A percentile compares a stretch with the other conserved stretches of the same genome.
These are phyloP conservation scores for Xylariomycetidae sp. DNA, from an alignment of 2,329 filamentous ascomycete species.

Conservation along the genomic window DNA sequence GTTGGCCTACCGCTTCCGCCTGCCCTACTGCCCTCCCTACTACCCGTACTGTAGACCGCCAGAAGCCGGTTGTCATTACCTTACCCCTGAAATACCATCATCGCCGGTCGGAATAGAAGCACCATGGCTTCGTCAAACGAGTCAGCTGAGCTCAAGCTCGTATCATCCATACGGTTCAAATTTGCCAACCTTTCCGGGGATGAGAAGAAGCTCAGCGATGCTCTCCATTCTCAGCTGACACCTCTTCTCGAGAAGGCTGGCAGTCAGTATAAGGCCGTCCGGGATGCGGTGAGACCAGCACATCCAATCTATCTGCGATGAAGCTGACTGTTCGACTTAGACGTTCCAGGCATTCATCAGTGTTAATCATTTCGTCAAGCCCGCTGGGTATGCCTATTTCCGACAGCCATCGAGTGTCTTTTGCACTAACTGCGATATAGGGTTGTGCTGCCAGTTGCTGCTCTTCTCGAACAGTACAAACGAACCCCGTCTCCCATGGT, in stretches of 20 bases:
- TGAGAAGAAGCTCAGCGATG: conserved; percentile 72
- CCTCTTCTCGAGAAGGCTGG: conserved; percentile 80
- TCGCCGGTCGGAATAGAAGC: conserved; percentile 2
- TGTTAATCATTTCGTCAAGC: conserved; percentile 49
- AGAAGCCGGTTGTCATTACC: no score
- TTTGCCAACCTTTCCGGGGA: conserved; percentile 54
- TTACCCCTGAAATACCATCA: no score
- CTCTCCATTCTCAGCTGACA: conserved; percentile 73
- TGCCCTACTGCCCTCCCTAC: no score
- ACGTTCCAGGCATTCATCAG: conserved; percentile 45
- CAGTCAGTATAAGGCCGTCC: conserved; percentile 73
- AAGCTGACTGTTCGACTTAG: conserved; percentile 25
- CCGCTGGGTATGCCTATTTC: conserved; percentile 35
- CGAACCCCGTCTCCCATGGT: conserved; percentile 67
- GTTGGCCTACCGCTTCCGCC: no score
- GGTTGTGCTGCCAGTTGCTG: conserved; percentile 77
- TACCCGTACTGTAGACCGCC: no score
- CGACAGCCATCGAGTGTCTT: not conserved
- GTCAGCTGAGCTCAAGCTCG: conserved; percentile 24
- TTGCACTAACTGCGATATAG: conserved; percentile 25
- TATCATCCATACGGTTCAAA: conserved; percentile 28
- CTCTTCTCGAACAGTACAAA: conserved; percentile 85
- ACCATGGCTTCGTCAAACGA: conserved; percentile 25
- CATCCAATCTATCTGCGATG: not conserved
- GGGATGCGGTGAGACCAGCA: conserved; percentile 38